Percentiles rank a stretch among this genome's conserved stretches.
These are phyloP conservation scores for Diaporthe batatas DNA, from an alignment of 2,329 filamentous ascomycete genomes.

Conservation along the genomic window DNA sequence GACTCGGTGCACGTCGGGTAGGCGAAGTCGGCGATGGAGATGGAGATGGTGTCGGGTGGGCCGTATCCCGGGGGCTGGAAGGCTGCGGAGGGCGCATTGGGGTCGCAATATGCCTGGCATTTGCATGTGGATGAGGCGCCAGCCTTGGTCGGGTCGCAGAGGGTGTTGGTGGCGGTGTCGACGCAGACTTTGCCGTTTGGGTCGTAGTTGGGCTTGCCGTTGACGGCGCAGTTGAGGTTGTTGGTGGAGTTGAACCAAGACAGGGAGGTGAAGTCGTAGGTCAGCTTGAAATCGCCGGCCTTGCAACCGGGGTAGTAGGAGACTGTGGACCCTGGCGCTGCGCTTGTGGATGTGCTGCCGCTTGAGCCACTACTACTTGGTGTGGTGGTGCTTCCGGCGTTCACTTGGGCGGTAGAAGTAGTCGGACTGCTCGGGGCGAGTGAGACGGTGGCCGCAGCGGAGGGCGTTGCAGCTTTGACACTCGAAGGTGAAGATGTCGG, in stretches of 20 bases:
- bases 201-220: background rate
- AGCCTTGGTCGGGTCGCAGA: background rate
- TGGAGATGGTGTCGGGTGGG: background rate
- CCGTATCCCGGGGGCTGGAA: background rate
- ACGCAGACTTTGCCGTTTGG: background rate
- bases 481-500: background rate
- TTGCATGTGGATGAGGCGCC: background rate
- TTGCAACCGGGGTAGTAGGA: background rate
- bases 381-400: background rate
- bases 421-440: background rate
- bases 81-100: background rate
- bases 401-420: background rate
- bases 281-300: background rate
- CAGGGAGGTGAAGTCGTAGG: background rate
- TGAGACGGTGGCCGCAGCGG: background rate
- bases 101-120: background rate
- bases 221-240: constrained; percentile 1
- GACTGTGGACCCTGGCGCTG: background rate
- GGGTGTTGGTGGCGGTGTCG: background rate
- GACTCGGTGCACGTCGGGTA: background rate
- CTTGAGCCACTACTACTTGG: background rate
- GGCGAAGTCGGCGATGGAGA: background rate
- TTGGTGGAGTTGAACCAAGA: constrained; percentile 2
- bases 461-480: background rate
- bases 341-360: background rate